phyloP scores from a whole-genome alignment of 73 alveolate genomes.

The Symbiodinium natans region DNA sequence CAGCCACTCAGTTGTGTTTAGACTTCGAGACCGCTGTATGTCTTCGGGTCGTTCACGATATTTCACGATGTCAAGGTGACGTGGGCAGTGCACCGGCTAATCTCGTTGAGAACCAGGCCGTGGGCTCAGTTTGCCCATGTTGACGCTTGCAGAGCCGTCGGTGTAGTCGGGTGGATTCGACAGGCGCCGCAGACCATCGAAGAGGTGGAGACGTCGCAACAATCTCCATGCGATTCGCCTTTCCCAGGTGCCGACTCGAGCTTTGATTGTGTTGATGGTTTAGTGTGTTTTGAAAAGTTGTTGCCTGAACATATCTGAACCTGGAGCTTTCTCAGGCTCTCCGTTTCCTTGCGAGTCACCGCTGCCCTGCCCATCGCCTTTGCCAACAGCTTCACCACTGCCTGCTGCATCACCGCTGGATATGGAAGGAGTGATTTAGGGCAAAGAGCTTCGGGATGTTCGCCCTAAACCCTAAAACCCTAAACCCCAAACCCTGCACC shows the following conservation, averaged over 20 bases:
- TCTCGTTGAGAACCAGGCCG: neutral
- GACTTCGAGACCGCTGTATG: no score
- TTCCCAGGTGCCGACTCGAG: slow-evolving; percentile 39
- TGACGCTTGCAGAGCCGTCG: no score
- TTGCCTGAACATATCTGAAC: no score
- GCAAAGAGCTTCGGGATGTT: neutral
- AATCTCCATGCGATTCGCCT: slow-evolving; percentile 20
- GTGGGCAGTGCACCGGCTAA: neutral
- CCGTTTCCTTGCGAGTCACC: slow-evolving; percentile 62
- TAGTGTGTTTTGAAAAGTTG: no score
- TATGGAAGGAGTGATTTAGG: neutral
- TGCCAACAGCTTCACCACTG: neutral
- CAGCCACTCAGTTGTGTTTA: neutral
- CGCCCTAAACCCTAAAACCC: no score
- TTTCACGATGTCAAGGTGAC: neutral
- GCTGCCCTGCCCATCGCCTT: slow-evolving; percentile 26
- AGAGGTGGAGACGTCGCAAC: slow-evolving; percentile 38
- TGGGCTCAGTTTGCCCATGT: no score
- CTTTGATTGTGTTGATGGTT: no score
- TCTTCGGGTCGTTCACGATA: no score
- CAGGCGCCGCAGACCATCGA: slow-evolving; percentile 2
- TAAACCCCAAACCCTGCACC: no score
- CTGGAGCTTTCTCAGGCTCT: slow-evolving; percentile 2
- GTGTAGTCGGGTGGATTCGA: no score
- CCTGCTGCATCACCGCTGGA: slow-evolving; percentile 6